Conservation (phyloP, 352 stramenopile species). For the Phytophthora aleatoria region DNA sequence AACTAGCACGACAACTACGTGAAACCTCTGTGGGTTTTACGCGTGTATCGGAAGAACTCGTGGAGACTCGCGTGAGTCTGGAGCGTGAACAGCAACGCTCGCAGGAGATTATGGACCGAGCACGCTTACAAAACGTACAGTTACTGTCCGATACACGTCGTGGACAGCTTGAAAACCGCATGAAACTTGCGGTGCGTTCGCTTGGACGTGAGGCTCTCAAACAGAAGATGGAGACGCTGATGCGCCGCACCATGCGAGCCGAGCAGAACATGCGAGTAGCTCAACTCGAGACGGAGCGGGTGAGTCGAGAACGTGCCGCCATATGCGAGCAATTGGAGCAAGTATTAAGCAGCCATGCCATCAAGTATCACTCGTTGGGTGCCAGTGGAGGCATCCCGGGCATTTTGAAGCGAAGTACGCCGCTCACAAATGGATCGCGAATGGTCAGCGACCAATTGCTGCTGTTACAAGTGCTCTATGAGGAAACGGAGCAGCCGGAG, state of each 20-base stretch:
- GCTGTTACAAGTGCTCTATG: conserved; percentile 67
- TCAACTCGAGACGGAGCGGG: conserved; percentile 46
- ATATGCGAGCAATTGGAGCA: conserved; percentile 54
- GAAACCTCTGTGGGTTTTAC: conserved; percentile 54
- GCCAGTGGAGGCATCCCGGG: conserved; percentile 51
- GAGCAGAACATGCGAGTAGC: conserved; percentile 62
- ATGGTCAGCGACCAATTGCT: conserved; percentile 50
- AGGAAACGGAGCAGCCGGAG: conserved; percentile 41
- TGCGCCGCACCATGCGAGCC: conserved; percentile 48
- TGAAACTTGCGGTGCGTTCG: conserved; percentile 61
- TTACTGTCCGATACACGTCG: conserved; percentile 59
- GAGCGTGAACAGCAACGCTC: conserved; percentile 45
- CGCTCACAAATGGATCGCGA: conserved; percentile 47
- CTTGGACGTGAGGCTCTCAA: conserved; percentile 67
- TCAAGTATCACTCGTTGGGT: conserved; percentile 59
- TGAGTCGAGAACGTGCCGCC: conserved; percentile 39
- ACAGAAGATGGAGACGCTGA: conserved; percentile 66
- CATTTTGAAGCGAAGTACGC: conserved; percentile 51
- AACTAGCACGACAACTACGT: conserved; percentile 55
- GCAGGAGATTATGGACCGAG: conserved; percentile 47
- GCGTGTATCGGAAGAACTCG: conserved; percentile 47
- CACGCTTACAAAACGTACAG: conserved; percentile 49
- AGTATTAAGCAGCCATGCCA: conserved; percentile 50
- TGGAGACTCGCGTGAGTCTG: conserved; percentile 52
- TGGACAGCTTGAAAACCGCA: conserved; percentile 52